Conservation (phyloP, 306 rosid species). For the Parietaria judaica region DNA sequence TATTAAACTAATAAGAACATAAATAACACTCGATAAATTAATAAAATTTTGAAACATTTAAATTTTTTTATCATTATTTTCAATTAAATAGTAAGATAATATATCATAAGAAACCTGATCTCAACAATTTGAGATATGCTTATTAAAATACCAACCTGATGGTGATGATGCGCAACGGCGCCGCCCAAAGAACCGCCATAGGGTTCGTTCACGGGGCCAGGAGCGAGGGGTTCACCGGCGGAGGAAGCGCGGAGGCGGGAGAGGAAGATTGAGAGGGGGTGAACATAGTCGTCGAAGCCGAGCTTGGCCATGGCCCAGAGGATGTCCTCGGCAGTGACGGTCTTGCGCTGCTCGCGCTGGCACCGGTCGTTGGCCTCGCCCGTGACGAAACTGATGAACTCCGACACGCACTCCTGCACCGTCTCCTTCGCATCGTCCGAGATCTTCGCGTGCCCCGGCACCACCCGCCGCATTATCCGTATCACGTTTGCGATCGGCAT, state of each 20-base stretch:
- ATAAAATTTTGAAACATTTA: too few species aligned
- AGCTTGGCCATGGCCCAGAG: slow-evolving; percentile 40
- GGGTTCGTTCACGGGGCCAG: background rate
- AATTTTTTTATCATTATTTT: too few species aligned
- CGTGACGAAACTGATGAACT: slow-evolving; percentile 68
- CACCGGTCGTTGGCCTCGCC: slow-evolving; percentile 70
- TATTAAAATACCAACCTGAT: background rate
- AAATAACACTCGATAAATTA: too few species aligned
- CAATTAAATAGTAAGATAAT: too few species aligned
- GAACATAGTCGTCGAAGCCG: slow-evolving; percentile 41
- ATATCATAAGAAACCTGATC: too few species aligned
- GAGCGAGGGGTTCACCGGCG: background rate
- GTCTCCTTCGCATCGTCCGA: slow-evolving; percentile 74
- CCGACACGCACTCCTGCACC: slow-evolving; percentile 62
- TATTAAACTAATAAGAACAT: too few species aligned
- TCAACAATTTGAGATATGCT: too few species aligned
- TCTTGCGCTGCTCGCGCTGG: slow-evolving; percentile 41
- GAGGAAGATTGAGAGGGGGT: slow-evolving; percentile 40
- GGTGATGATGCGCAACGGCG: slow-evolving; percentile 5
- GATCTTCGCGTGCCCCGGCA: slow-evolving; percentile 63
- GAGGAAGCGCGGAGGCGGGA: slow-evolving; percentile 43
- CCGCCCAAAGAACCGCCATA: too few species aligned
- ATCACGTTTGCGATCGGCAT: slow-evolving; percentile 76
- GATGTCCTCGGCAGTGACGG: slow-evolving; percentile 42
- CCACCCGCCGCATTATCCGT: slow-evolving; percentile 58